Conservation (phyloP, 495 filamentous ascomycete genomes). For the Talaromyces borbonicus region DNA sequence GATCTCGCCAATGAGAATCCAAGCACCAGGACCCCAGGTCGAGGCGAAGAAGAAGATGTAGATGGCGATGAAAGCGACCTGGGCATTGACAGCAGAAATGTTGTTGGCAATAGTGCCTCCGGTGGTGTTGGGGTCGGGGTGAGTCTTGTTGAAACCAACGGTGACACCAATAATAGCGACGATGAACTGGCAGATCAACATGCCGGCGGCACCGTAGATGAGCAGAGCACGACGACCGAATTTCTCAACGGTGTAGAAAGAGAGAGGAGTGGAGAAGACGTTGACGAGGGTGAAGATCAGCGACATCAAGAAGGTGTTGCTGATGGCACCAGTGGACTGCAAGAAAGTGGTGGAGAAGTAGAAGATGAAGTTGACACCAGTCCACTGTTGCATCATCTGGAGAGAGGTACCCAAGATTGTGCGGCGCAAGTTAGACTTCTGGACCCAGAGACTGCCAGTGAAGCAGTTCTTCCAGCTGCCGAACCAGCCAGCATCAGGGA, state of each 20-base stretch:
- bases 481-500: conserved; percentile 49
- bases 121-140: conserved; percentile 53
- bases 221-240: conserved; percentile 78
- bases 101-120: conserved; percentile 59
- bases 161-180: conserved; percentile 66
- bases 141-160: conserved; percentile 30
- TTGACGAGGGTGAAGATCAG: conserved; percentile 81
- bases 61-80: conserved; percentile 71
- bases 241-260: conserved; percentile 74
- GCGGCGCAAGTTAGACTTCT: conserved; percentile 58
- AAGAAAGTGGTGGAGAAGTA: conserved; percentile 83
- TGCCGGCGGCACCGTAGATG: conserved; percentile 65
- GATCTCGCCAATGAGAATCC: conserved; percentile 77
- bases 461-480: conserved; percentile 58
- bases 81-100: conserved; percentile 46
- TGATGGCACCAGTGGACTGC: conserved; percentile 53
- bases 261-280: conserved; percentile 68
- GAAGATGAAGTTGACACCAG: conserved; percentile 90
- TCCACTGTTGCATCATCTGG: conserved; percentile 79
- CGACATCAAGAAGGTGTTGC: conserved; percentile 66
- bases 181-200: conserved; percentile 80
- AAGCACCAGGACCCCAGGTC: conserved; percentile 70
- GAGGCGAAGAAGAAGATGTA: conserved; percentile 79
- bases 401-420: conserved; percentile 66
- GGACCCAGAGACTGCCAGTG: conserved; percentile 49